Evolutionary conservation across 352 stramenopile genomes (phyloP), one percentile per base, ranked within the genome.

Genomic region (Globisporangium orthogonon): DNA sequence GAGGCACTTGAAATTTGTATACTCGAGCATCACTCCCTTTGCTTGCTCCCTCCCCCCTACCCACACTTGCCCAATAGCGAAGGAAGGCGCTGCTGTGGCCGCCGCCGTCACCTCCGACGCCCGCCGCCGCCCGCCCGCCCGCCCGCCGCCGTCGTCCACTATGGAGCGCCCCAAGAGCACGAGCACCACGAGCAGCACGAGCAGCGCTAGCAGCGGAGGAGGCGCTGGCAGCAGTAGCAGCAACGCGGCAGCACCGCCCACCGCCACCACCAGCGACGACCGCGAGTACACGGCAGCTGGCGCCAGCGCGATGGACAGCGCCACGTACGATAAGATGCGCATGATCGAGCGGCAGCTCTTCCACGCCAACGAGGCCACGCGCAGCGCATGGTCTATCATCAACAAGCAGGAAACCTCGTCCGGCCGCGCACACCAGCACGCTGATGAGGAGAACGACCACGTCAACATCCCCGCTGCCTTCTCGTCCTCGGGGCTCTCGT

Each of bases 351-450:
- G 92, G 69, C 72, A 91, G 61, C 62, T 94, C 15, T 78, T 86
- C 50, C 76, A 94, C 52, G 84, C 84, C 28, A 83, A 80, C 6
- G 80, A 92, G 63, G 84, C 84, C 52, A 94, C 84, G 23, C 73
- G 83, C 7, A 78, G 91, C 57, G 84, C 86, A 18, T 94, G 82
- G 82, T 85, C 87, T 53, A 72, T 94, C 49, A 91, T 94, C 53
- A 78, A 77, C 23, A 73, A 74, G 40, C 56, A 55, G 56, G 56
- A 56, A 0, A 7, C 31, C 15, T 30, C 52, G 3, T 11, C 4
- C 17, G 41, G 15, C 63, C 14, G 15, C 61, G 17, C 63, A 65
- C 29, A 76, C 60, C 39, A 23, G 23, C 23, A 69, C 17, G 67
- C 74, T 39, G 50, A 53, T 18, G 55, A 58, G n/a, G 71, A 73